Evolutionary conservation across 2,329 filamentous ascomycete genomes (phyloP), one percentile per base, ranked within the genome.

Genomic region (Herpotrichia juniperi): DNA sequence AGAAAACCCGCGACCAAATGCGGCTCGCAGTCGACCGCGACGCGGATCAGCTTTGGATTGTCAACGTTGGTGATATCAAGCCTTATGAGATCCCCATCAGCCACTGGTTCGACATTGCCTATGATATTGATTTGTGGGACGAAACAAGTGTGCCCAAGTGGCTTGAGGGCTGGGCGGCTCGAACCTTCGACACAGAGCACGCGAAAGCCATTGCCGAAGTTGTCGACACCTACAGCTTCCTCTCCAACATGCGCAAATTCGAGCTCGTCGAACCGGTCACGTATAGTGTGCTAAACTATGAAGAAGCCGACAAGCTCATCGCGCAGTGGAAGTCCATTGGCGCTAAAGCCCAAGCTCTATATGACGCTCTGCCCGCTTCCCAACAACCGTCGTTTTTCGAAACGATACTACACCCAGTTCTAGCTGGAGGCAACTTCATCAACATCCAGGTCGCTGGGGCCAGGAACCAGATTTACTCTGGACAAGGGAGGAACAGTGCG

Each of bases 51-150:
- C 85, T 88, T 55, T 88, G 85, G 86, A 79, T 88, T 37, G 83
- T 87, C 58, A 88, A 88, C 56, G 83, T 88, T 17, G 86, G 85
- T 34, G 86, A 88, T 62, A 77, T 88, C 54, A 88, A 88, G 71
- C 83, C 83, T 0, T 76, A 85, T 42, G 84, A 89, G 73, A 78
- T 88, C 14, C 85, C 86, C 17, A 84, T 89, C 64, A 84, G 78
- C 63, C 86, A 89, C 68, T 88, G 86, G 74, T 75, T 89, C 56
- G 86, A 88, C 57, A 77, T 89, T 54, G 87, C 85, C 1, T 90
- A 89, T 65, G 83, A 89, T 62, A 80, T 83, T 19, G 72, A 81
- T 17, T 66, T 74, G 1, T 87, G 83, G 79, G 77, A 79, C n/a
- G 78, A 81, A 46, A 78, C 83, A 42, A 83, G 80, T 47, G 81